These are phyloP conservation scores for Aeschynomene evenia DNA, from an alignment of 306 rosid genomes.

Conservation along the genomic window DNA sequence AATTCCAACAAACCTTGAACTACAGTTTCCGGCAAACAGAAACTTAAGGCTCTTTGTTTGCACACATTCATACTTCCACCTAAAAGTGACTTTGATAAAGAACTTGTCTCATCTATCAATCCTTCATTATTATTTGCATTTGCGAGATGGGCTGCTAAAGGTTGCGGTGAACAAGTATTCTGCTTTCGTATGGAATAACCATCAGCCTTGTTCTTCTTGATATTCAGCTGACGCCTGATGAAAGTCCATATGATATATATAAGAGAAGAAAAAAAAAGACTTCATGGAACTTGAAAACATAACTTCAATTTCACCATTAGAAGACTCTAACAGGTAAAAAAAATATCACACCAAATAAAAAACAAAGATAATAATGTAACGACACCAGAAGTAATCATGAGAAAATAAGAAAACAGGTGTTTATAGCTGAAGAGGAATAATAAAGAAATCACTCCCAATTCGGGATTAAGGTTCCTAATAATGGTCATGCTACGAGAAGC, in stretches of 20 bases:
- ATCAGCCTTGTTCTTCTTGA: constrained; percentile 64
- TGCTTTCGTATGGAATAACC: constrained; percentile 48
- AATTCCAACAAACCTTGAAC: constrained; percentile 64
- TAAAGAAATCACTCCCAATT: too few relatives aligned
- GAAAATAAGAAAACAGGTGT: too few relatives aligned
- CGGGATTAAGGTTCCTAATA: too few relatives aligned
- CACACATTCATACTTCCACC: constrained; percentile 83
- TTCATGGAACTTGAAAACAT: constrained; percentile 22
- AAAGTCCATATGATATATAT: constrained; percentile 24
- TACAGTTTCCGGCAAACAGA: constrained; percentile 54
- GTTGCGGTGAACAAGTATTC: constrained; percentile 41
- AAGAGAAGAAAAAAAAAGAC: constrained; percentile 5
- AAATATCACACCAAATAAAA: not conserved
- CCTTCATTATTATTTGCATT: constrained; percentile 53
- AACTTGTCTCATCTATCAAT: constrained; percentile 56
- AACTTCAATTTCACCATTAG: not conserved
- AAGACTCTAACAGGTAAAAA: constrained; percentile 12
- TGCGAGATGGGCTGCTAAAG: constrained; percentile 42
- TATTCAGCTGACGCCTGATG: constrained; percentile 75
- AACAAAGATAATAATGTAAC: too few relatives aligned
- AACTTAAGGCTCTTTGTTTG: constrained; percentile 64
- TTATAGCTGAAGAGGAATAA: too few relatives aligned
- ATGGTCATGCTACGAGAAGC: too few relatives aligned
- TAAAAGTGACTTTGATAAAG: constrained; percentile 71
- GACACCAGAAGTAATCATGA: too few relatives aligned